phyloP scores from a whole-genome alignment of 306 rosid genomes.

The Ormosia emarginata region DNA sequence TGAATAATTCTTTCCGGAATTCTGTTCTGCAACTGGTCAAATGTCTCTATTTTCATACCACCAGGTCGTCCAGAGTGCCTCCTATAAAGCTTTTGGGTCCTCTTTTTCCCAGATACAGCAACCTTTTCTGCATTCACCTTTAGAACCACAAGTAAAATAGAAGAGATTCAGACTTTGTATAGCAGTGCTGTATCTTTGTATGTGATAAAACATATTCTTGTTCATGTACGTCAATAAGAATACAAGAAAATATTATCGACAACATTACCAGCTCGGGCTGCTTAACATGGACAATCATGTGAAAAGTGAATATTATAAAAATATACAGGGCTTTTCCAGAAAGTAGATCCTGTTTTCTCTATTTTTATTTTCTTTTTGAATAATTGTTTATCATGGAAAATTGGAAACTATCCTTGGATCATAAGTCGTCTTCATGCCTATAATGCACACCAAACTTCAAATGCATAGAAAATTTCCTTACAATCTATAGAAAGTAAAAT shows the following conservation, averaged over 20 bases:
- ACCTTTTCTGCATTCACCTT: conserved; percentile 96
- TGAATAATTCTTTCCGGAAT: conserved; percentile 94
- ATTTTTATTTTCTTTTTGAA: background rate
- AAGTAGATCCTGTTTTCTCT: background rate
- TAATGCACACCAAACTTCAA: conserved; percentile 4
- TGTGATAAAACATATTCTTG: background rate
- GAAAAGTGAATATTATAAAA: background rate
- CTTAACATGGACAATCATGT: conserved; percentile 10
- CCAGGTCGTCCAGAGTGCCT: conserved; percentile 99
- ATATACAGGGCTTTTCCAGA: background rate
- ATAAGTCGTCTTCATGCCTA: background rate
- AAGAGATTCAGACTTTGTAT: background rate
- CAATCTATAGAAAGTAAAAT: background rate
- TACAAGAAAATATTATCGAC: background rate
- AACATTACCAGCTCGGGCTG: background rate
- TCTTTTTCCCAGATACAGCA: conserved; percentile 90
- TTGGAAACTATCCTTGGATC: background rate
- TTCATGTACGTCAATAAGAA: background rate
- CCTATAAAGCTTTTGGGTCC: conserved; percentile 89
- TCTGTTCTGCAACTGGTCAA: conserved; percentile 87
- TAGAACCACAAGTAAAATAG: conserved; percentile 23
- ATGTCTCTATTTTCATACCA: conserved; percentile 94
- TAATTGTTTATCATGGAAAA: background rate
- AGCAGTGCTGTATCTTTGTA: background rate
- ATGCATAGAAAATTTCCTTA: background rate